phyloP scores from a whole-genome alignment of 495 filamentous ascomycete genomes.

The Rusavskia elegans region DNA sequence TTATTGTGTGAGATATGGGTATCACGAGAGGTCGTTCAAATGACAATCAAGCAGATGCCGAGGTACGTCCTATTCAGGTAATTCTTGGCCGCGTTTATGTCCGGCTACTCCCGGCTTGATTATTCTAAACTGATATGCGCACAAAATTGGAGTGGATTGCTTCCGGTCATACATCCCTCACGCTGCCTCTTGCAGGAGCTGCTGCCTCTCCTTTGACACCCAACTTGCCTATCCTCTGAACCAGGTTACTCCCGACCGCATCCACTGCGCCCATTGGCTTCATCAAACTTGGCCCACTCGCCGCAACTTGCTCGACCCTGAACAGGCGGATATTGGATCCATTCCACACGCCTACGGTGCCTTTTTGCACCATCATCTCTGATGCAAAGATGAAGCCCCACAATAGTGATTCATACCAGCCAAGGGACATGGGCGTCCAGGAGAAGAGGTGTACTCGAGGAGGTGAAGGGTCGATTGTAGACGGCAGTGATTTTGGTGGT shows the following conservation, averaged over 20 bases:
- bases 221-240: conserved; percentile 70
- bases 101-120: too few relatives aligned
- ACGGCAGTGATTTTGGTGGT: conserved; percentile 31
- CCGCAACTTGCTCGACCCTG: conserved; percentile 69
- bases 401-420: conserved; percentile 90
- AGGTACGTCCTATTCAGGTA: neutral
- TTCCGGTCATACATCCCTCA: neutral
- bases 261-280: conserved; percentile 86
- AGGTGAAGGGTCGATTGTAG: conserved; percentile 57
- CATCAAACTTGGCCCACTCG: conserved; percentile 64
- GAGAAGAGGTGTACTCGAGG: conserved; percentile 79
- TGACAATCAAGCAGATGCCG: neutral
- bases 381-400: conserved; percentile 91
- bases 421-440: conserved; percentile 82
- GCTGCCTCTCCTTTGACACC: conserved; percentile 28
- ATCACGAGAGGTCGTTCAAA: neutral
- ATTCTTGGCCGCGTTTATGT: neutral
- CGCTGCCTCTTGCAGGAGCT: neutral
- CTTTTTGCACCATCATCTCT: conserved; percentile 71
- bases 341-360: conserved; percentile 92
- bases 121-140: too few relatives aligned
- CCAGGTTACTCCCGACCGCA: conserved; percentile 84
- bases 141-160: too few relatives aligned
- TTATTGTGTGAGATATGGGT: too few relatives aligned
- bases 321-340: conserved; percentile 78